A percentile compares a stretch with the other conserved stretches of the same genome.
Evolutionary conservation across 1,139 yeast species (phyloP).

Genomic region (Blastobotrys indianensis): DNA sequence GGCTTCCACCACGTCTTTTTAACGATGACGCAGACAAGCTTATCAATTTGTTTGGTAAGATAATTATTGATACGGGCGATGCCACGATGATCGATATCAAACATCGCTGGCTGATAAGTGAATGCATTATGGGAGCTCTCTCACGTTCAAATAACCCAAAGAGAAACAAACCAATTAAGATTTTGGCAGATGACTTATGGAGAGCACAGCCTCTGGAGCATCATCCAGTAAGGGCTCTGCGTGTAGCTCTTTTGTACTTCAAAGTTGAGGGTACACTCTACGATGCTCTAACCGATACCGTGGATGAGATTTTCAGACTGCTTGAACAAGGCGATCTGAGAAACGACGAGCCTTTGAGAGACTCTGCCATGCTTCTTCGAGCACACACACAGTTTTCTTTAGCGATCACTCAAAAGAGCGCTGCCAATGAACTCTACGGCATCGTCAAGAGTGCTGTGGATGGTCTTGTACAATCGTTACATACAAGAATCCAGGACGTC

Average conservation of each 20-base stretch:
- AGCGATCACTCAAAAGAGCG: slow-evolving; percentile 11
- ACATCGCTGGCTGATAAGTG: background rate
- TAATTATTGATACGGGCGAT: slow-evolving; percentile 5
- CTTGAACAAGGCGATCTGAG: background rate
- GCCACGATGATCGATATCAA: background rate
- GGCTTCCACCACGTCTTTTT: background rate
- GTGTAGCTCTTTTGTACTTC: slow-evolving; percentile 7
- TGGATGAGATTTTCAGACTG: background rate
- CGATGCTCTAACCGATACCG: background rate
- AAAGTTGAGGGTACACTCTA: slow-evolving; percentile 4
- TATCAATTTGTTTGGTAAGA: slow-evolving; percentile 6
- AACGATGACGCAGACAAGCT: slow-evolving; percentile 5
- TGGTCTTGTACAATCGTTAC: slow-evolving; percentile 11
- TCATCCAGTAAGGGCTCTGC: slow-evolving; percentile 5
- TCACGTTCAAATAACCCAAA: slow-evolving; percentile 5
- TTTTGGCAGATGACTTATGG: background rate
- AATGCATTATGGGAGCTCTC: slow-evolving; percentile 8
- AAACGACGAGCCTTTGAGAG: background rate
- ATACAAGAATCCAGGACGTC: background rate
- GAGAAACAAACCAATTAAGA: slow-evolving; percentile 1
- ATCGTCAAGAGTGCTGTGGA: slow-evolving; percentile 13
- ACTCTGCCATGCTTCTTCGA: slow-evolving; percentile 8
- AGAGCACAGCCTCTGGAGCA: background rate
- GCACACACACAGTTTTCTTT: slow-evolving; percentile 14
- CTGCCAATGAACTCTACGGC: slow-evolving; percentile 13